These are phyloP conservation scores for sorghum (Sorghum bicolor) DNA, from an alignment of 176 grass and related monocot genomes.

Conservation along the genomic window Sorghum_bicolor_NCBIv3 NC_012873.2:67205501-67206000, in stretches of 20 bases:
- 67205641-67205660: slow-evolving; percentile 23
- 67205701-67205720: slow-evolving; percentile 33
- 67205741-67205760: slow-evolving; percentile 32
- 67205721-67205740: slow-evolving; percentile 12
- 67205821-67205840: not conserved
- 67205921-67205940: not conserved
- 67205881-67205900: not conserved
- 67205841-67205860: no score
- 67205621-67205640: slow-evolving; percentile 34
- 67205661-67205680: slow-evolving; percentile 44
- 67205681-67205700: slow-evolving; percentile 32
- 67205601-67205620: not conserved
- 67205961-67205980: no score
- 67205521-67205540: no score
- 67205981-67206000: not conserved
- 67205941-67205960: not conserved
- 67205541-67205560: no score
- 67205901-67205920: no score
- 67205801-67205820: no score
- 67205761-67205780: not conserved
- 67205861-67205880: not conserved
- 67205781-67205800: not conserved
- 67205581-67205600: not conserved
- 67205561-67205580: not conserved
- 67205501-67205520: slow-evolving; percentile 29